Base-by-base conservation (phyloP, 1,284 basidiomycete genomes). In the Austropuccinia psidii region DNA sequence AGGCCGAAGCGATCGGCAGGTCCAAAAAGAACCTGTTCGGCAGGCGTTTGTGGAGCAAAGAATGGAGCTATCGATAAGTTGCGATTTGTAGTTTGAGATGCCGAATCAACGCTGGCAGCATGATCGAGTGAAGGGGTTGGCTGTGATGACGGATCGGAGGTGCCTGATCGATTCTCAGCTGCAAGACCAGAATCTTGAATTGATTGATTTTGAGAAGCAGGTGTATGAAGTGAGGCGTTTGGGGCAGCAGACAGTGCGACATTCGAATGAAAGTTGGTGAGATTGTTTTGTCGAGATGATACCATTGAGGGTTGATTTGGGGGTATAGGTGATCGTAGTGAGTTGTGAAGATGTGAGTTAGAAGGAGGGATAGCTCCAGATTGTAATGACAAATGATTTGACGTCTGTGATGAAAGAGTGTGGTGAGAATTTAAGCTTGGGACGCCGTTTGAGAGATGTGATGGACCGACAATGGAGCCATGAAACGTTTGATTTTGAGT, bases 1-100 rank as follows among this genome's bases (percentile, higher is more conserved):
- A 98, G 83, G 0, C 95, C 95, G 89, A 94, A 98, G 77, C 93
- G 87, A 82, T 98, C 95, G 70, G 94, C 95, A 0, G 95, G 91
- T 67, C 90, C 92, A 77, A 91, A 88, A 66, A 98, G 85, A 21
- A 98, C 87, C 83, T 98, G 95, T 80, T 97, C 91, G 49, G 93
- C 93, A 0, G 95, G 93, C 74, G 93, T 78, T 58, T 77, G 77
- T 4, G 69, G 69, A 17, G 69, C 57, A 54, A 52, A 72, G 47
- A 72, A 62, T 1, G 57, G 57, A 8, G 49, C 69, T 24, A 41
- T 49, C 19, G 43, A 52, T 4, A 41, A 43, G n/a, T 47, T 60
- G 27, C 41, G 52, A 37, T 70, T 61, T 11, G 55, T 31, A 49
- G 60, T 57, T n/a, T 62, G 69, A 8, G 57, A 61, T 29, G 54